These are phyloP conservation scores for Emydomyces testavorans DNA, from an alignment of 2,329 filamentous ascomycete genomes.

Conservation along the genomic window DNA sequence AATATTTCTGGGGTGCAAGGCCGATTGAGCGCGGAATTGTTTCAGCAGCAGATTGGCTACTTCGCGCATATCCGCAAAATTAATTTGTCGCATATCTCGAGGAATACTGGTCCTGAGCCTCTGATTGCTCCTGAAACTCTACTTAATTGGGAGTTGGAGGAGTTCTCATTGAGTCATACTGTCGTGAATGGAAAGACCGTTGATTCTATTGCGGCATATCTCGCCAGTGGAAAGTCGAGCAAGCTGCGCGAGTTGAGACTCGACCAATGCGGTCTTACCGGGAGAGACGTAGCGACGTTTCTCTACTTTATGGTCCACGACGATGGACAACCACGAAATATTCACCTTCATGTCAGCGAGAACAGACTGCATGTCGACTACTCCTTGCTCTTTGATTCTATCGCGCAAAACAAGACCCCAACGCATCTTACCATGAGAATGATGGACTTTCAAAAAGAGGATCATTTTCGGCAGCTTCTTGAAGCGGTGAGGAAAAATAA, in stretches of 20 bases:
- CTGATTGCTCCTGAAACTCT: slow-evolving; percentile 56
- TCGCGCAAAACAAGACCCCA: slow-evolving; percentile 46
- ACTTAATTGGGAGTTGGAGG: slow-evolving; percentile 55
- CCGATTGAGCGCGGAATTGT: slow-evolving; percentile 51
- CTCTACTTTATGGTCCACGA: slow-evolving; percentile 50
- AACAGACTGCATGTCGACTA: slow-evolving; percentile 41
- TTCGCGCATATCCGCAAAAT: slow-evolving; percentile 56
- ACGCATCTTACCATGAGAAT: slow-evolving; percentile 54
- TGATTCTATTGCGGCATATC: slow-evolving; percentile 54
- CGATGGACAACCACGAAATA: slow-evolving; percentile 41
- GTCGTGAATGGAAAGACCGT: slow-evolving; percentile 51
- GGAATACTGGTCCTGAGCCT: slow-evolving; percentile 51
- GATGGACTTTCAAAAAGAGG: slow-evolving; percentile 56
- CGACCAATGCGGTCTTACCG: slow-evolving; percentile 55
- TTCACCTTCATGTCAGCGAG: slow-evolving; percentile 57
- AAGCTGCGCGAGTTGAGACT: slow-evolving; percentile 51
- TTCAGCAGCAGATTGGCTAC: slow-evolving; percentile 55
- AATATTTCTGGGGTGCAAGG: slow-evolving; percentile 57
- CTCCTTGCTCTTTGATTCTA: slow-evolving; percentile 33
- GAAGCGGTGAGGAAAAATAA: slow-evolving; percentile 51
- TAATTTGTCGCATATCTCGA: slow-evolving; percentile 53
- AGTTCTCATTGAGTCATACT: slow-evolving; percentile 54
- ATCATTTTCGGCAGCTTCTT: slow-evolving; percentile 52
- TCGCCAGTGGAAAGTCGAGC: slow-evolving; percentile 49
- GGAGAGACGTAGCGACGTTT: slow-evolving; percentile 52